Percentiles rank a stretch among this genome's conserved stretches.
phyloP scores from a whole-genome alignment of 495 filamentous ascomycete species.

The Hypoxylon fragiforme region DNA sequence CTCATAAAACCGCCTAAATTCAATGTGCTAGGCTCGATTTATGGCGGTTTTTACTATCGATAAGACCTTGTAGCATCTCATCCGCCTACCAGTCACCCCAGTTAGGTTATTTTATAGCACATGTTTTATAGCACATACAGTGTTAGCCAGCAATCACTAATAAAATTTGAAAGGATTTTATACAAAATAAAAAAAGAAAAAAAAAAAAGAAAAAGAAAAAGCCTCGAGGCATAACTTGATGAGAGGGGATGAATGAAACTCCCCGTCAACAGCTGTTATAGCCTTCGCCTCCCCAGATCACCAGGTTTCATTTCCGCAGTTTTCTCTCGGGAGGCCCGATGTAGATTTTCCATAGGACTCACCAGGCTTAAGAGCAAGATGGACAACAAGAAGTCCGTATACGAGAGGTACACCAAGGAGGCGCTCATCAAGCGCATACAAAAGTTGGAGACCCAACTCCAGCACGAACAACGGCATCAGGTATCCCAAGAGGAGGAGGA shows the following conservation, averaged over 20 bases:
- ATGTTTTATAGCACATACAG: too few species aligned
- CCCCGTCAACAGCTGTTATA: slow-evolving; percentile 17
- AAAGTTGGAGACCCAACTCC: slow-evolving; percentile 66
- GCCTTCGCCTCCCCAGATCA: slow-evolving; percentile 20
- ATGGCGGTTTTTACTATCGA: slow-evolving; percentile 26
- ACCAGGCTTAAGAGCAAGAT: slow-evolving; percentile 30
- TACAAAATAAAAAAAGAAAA: background rate
- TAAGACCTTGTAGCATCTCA: slow-evolving; percentile 14
- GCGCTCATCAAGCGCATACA: slow-evolving; percentile 67
- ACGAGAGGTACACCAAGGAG: slow-evolving; percentile 63
- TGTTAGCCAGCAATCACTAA: too few species aligned
- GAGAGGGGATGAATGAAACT: slow-evolving; percentile 26
- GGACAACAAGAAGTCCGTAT: slow-evolving; percentile 32
- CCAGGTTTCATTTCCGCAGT: slow-evolving; percentile 4
- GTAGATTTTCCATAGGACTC: slow-evolving; percentile 21
- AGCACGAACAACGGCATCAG: too few species aligned
- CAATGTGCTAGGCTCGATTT: slow-evolving; percentile 3
- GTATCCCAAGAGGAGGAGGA: too few species aligned
- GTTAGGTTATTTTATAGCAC: too few species aligned
- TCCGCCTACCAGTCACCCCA: too few species aligned
- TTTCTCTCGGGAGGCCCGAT: slow-evolving; percentile 17
- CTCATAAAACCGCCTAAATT: background rate
- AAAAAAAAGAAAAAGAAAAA: background rate
- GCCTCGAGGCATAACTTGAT: background rate
- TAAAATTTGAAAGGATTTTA: too few species aligned